These are phyloP conservation scores for Carex pumila DNA, from an alignment of 176 grass and related monocot species.

Conservation along the genomic window DNA sequence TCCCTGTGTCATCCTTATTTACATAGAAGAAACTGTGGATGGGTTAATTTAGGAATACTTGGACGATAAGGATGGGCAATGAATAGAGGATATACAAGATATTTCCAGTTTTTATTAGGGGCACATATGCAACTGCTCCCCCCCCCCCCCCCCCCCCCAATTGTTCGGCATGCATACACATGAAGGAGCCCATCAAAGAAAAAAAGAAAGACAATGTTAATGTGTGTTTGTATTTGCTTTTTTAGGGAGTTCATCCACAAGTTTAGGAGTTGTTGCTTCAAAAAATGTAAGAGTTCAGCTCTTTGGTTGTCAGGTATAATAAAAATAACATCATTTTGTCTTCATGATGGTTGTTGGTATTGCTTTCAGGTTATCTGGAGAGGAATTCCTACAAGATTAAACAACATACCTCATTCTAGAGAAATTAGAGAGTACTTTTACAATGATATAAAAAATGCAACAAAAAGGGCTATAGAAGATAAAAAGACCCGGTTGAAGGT, in stretches of 20 bases:
- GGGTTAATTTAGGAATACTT: neutral
- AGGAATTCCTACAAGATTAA: conserved; percentile 92
- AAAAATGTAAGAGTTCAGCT: conserved; percentile 44
- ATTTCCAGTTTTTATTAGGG: neutral
- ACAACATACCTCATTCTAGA: conserved; percentile 96
- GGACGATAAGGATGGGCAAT: neutral
- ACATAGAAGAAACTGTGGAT: neutral
- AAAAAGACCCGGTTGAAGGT: conserved; percentile 89
- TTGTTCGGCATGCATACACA: neutral
- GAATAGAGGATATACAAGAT: neutral
- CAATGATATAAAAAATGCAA: conserved; percentile 54
- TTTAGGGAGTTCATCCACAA: conserved; percentile 57
- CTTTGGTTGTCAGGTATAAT: conserved; percentile 2
- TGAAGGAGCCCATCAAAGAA: neutral
- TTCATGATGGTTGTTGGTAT: conserved; percentile 1
- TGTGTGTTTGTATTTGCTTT: neutral
- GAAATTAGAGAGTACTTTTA: conserved; percentile 96
- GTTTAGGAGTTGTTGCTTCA: conserved; percentile 25
- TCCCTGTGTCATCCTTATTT: neutral
- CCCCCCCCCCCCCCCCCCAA: neutral
- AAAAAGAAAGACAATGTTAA: neutral
- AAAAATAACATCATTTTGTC: neutral
- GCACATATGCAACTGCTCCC: neutral
- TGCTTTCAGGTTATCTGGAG: conserved; percentile 51
- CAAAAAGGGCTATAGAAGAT: conserved; percentile 67